These are phyloP conservation scores for Theobroma grandiflorum DNA, from an alignment of 441 rosid species.

Conservation along the genomic window DNA sequence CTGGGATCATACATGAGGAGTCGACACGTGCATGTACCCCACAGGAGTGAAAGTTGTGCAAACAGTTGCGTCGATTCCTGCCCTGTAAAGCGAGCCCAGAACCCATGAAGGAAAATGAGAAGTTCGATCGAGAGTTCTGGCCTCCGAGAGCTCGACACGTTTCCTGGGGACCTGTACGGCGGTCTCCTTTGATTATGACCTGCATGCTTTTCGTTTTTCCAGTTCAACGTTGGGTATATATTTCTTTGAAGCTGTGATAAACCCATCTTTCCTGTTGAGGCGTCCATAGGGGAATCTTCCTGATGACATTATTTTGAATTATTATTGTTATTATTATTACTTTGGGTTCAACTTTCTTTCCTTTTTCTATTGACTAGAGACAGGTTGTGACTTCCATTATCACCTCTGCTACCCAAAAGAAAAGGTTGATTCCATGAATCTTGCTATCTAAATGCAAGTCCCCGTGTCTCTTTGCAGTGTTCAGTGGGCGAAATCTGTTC, in stretches of 20 bases:
- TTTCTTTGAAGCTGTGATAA: background rate
- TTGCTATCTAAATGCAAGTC: too few relatives aligned
- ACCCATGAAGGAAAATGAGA: background rate
- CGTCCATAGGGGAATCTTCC: background rate
- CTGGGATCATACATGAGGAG: background rate
- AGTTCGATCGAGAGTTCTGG: background rate
- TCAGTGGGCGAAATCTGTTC: too few relatives aligned
- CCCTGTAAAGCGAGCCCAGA: too few relatives aligned
- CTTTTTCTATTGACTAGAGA: background rate
- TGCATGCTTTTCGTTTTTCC: background rate
- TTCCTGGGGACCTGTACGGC: background rate
- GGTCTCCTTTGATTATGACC: slow-evolving; percentile 8
- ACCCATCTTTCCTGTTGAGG: background rate
- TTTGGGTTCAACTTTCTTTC: background rate
- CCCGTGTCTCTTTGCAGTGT: too few relatives aligned
- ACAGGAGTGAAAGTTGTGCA: background rate
- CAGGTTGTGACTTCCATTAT: background rate
- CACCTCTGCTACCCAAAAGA: background rate
- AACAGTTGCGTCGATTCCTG: background rate
- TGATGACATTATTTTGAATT: background rate
- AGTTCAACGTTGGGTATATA: background rate
- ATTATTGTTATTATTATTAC: background rate
- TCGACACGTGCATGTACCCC: background rate
- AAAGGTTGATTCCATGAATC: too few relatives aligned
- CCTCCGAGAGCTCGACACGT: background rate